Base-by-base conservation (phyloP, 2,329 filamentous ascomycete genomes). In the Zarea fungicola region DNA sequence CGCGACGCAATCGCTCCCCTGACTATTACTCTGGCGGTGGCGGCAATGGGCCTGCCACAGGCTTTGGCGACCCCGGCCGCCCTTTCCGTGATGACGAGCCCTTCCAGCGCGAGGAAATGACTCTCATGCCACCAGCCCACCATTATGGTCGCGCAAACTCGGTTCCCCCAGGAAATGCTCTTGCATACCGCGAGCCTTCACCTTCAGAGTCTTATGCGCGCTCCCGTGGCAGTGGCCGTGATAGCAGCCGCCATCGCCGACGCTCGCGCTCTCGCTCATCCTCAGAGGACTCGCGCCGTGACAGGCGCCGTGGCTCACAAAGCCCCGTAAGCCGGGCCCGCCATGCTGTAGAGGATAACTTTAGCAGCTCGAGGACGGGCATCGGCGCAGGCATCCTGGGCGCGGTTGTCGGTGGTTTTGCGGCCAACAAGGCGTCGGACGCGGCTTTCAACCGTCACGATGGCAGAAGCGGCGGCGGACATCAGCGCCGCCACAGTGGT, bases 391-490 rank as follows among this genome's bases (percentile, higher is more conserved):
- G 75, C 21, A 67, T 80, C 8, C 60, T 80, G 3, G 77, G 77
- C 14, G 77, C 77, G 19, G 66, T 80, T 1, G 71, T 79, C 1
- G 77, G 77, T 29, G 77, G 77, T 3, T 60, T 78, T 9, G 75
- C 75, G n/a, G 76, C 72, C 14, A 67, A 72, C 23, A 72, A 77
- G 56, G 74, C 69, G 2, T 68, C 67, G 37, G 72, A 74, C 26
- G 69, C 67, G 6, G 65, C 66, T n/a, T 60, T 58, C 43, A 59
- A 61, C 21, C 59, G 64, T 35, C 57, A 23, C 47, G 18, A n/a
- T n/a, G n/a, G n/a, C n/a, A n/a, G 21, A 8, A 46, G 59, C 50
- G 58, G 60, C 55, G 57, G 59, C 50, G 58, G 50, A 23, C 54
- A 48, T 22, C 40, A 47, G n/a, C 52, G 51, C 10, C 51, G 60